A percentile compares a stretch with the other conserved stretches of the same genome.
Evolutionary conservation across 2,329 filamentous ascomycete genomes (phyloP).

Genomic region (Neopestalotiopsis sp.): DNA sequence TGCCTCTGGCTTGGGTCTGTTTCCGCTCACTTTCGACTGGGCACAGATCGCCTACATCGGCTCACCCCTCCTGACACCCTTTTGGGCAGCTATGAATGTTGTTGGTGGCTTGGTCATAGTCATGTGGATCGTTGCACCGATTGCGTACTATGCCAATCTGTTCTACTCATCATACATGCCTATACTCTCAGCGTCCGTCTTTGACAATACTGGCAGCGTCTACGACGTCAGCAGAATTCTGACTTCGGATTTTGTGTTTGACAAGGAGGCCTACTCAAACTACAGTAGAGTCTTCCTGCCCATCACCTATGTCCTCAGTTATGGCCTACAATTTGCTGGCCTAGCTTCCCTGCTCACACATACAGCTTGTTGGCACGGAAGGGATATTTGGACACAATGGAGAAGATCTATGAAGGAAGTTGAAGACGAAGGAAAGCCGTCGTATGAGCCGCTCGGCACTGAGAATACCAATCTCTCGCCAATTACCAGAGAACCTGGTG

Average conservation of each 20-base stretch:
- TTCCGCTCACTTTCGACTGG: conserved; percentile 91
- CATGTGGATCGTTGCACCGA: conserved; percentile 83
- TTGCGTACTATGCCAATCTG: conserved; percentile 81
- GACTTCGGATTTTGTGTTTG: conserved; percentile 78
- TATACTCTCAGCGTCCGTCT: conserved; percentile 82
- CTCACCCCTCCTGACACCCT: conserved; percentile 81
- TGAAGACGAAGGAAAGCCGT: conserved; percentile 52
- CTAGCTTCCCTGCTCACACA: conserved; percentile 81
- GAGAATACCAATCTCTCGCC: conserved; percentile 30
- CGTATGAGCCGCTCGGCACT: conserved; percentile 57
- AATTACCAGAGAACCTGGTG: conserved; percentile 25
- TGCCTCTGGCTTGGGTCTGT: conserved; percentile 81
- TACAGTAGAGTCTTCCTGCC: conserved; percentile 87
- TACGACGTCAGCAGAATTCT: conserved; percentile 85
- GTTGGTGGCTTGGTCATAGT: conserved; percentile 79
- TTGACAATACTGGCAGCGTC: conserved; percentile 80
- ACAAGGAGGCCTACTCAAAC: conserved; percentile 75
- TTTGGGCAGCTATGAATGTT: conserved; percentile 87
- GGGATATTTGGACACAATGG: conserved; percentile 81
- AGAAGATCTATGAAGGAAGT: conserved; percentile 71
- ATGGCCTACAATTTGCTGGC: conserved; percentile 85
- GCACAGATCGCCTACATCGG: conserved; percentile 89
- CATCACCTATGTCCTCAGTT: conserved; percentile 87
- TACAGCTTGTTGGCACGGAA: conserved; percentile 83
- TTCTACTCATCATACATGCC: conserved; percentile 87